Base-by-base conservation (phyloP, 805 yeast species). In the Spathaspora sp. region DNA sequence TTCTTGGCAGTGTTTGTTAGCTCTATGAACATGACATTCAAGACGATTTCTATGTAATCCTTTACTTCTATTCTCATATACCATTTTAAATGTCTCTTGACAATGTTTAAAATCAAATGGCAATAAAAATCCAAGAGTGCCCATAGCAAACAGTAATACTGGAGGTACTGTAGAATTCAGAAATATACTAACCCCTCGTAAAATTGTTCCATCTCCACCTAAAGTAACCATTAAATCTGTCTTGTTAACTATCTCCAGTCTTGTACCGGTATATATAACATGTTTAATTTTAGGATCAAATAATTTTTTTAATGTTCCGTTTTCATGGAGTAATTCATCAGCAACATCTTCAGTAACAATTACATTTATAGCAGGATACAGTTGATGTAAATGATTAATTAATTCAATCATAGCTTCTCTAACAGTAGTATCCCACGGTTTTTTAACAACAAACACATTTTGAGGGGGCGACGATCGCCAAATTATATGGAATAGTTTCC, bases 181-280 rank as follows among this genome's bases (percentile, higher is more conserved):
- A 63, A 92, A 92, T 59, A 83, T 72, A 5, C 94, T 83, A 0
- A 90, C 93, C 0, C 93, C 96, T 50, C 92, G 79, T 44, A 92
- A 67, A 50, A 90, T 89, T 0, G 97, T 92, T 5, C 98, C 98
- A 67, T 92, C 98, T 17, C 98, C 98, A n/a, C 98, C 98, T 40
- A 92, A 68, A 0, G 97, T 87, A 8, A 92, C 91, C 39, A 92
- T 70, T 43, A 92, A 66, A 62, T 92, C 98, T 0, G 96, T 81
- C 58, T 83, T 87, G 10, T 72, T 59, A 1, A 82, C 77, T 43
- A 90, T 81, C 9, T 83, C 86, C 10, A 73, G 68, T 16, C 67
- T 66, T 3, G 78, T 59, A 0, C 96, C 94, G 0, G 92, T 80
- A 60, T 76, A 82, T 1, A 89, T 42, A 32, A 53, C 38, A n/a